Percentiles rank a stretch among this genome's conserved stretches.
Evolutionary conservation across 75 land plant genomes (phyloP).

Genomic region (Chamaecyparis obtusa): DNA sequence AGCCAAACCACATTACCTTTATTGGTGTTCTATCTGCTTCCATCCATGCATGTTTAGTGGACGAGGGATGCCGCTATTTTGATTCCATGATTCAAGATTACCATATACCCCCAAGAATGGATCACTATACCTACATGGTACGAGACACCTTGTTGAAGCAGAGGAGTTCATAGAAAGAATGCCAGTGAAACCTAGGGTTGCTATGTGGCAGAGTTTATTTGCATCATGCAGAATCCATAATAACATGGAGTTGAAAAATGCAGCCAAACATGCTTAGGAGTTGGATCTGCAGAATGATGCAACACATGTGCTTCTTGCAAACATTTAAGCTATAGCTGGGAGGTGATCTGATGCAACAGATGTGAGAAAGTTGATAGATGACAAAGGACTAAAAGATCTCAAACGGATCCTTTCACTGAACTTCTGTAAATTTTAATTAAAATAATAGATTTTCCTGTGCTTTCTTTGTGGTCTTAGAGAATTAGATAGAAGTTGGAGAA

Average conservation of each 20-base stretch:
- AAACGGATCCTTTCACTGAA: too few relatives aligned
- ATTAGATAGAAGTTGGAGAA: too few relatives aligned
- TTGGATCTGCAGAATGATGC: conserved; percentile 12
- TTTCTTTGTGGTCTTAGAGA: too few relatives aligned
- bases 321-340: conserved; percentile 15
- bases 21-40: conserved; percentile 18
- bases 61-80: background rate
- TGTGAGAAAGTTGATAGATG: conserved; percentile 11
- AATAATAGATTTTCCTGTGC: too few relatives aligned
- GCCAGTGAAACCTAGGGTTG: conserved; percentile 17
- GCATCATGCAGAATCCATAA: conserved; percentile 15
- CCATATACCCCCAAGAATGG: background rate
- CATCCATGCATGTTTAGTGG: conserved; percentile 1
- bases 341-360: conserved; percentile 3
- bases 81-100: conserved; percentile 7
- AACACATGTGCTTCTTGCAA: conserved; percentile 14
- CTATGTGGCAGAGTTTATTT: conserved; percentile 24
- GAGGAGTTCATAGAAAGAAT: conserved; percentile 17
- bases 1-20: conserved; percentile 15
- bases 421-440: too few relatives aligned
- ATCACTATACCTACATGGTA: conserved; percentile 19
- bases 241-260: conserved; percentile 16
- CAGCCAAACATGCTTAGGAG: conserved; percentile 16
- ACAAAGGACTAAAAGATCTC: conserved; percentile 6
- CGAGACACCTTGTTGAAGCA: conserved; percentile 23